These are phyloP conservation scores for Vitis riparia DNA, from an alignment of 164 flowering plant genomes.

Conservation along the genomic window DNA sequence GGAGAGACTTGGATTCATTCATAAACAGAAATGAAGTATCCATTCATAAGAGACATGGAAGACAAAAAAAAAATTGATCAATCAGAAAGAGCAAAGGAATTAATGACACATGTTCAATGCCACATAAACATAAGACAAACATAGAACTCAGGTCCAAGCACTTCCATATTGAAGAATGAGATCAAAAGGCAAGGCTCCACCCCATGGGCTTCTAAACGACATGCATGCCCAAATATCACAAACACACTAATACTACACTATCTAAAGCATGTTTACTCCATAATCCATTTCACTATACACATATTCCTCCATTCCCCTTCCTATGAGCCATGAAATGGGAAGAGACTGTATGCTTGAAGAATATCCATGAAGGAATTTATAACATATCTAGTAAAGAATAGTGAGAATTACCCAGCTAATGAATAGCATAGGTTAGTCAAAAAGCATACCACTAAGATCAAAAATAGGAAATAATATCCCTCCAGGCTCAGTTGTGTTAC, in stretches of 20 bases:
- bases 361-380: background rate
- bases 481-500: background rate
- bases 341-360: background rate
- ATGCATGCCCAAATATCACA: background rate
- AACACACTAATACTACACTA: background rate
- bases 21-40: background rate
- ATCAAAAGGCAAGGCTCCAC: no score
- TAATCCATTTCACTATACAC: background rate
- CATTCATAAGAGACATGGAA: no score
- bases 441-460: no score
- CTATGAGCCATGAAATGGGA: background rate
- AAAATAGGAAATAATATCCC: background rate
- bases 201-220: no score
- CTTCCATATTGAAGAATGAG: no score
- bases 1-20: background rate
- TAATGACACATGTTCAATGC: no score
- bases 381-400: background rate
- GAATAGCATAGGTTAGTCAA: no score
- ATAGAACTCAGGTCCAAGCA: no score
- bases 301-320: background rate
- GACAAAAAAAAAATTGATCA: no score
- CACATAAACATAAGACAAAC: no score
- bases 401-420: no score
- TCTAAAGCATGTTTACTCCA: background rate
- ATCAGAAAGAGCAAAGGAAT: no score